Percentiles rank a stretch among this genome's conserved stretches.
Conservation (phyloP, 257 asterid species). For the Solanum tarapatanum region DNA sequence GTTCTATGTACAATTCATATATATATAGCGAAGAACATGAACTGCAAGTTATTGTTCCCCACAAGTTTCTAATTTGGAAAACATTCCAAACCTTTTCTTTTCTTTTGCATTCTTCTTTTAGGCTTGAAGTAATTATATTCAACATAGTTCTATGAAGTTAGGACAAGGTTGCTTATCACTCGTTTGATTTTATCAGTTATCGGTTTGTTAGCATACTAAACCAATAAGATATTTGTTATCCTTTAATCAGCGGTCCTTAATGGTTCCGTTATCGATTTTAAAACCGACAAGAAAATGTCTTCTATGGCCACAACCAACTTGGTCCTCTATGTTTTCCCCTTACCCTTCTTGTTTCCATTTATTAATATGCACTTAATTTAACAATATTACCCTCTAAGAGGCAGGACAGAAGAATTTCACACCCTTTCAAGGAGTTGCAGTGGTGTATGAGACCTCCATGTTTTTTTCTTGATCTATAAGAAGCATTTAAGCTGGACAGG, state of each 20-base stretch:
- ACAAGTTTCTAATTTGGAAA: background rate
- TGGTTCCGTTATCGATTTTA: background rate
- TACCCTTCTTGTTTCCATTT: background rate
- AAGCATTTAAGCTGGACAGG: background rate
- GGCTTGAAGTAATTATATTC: background rate
- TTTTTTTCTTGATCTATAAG: background rate
- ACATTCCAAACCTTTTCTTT: background rate
- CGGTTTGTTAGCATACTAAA: background rate
- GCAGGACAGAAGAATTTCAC: background rate
- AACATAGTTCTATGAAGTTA: background rate
- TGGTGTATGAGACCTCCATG: background rate
- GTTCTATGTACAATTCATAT: background rate
- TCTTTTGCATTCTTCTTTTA: background rate
- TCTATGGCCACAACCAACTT: background rate
- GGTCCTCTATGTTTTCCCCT: background rate
- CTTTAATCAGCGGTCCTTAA: background rate
- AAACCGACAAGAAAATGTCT: background rate
- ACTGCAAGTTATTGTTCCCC: background rate
- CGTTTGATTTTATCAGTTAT: background rate
- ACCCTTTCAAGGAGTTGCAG: background rate
- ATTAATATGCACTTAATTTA: background rate
- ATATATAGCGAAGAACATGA: background rate
- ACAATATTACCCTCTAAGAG: background rate
- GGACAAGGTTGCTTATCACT: background rate
- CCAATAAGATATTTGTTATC: background rate